These are phyloP conservation scores for Aspergillus terreus DNA, from an alignment of 2,329 filamentous ascomycete genomes.

Conservation along the genomic window DNA sequence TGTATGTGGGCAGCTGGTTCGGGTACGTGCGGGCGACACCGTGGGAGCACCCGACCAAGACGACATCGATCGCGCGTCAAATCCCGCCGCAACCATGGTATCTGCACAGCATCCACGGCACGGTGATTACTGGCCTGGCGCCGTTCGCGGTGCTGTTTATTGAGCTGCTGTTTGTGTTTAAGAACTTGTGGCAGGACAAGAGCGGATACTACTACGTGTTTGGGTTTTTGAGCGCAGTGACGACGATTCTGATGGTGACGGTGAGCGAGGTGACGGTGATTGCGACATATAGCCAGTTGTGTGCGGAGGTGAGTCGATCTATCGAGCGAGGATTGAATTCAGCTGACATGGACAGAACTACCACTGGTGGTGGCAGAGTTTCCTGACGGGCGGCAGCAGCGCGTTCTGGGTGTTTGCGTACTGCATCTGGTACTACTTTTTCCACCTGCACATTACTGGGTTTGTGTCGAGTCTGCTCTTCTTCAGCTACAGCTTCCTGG, in stretches of 20 bases:
- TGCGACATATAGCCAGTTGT: conserved; percentile 76
- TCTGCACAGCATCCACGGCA: conserved; percentile 58
- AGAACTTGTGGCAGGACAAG: conserved; percentile 86
- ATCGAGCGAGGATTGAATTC: background rate
- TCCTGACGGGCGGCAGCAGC: conserved; percentile 72
- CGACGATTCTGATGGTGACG: conserved; percentile 67
- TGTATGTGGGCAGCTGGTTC: conserved; percentile 75
- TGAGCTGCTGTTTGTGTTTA: conserved; percentile 81
- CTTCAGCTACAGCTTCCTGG: conserved; percentile 79
- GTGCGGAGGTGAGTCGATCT: conserved; percentile 57
- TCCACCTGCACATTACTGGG: conserved; percentile 75
- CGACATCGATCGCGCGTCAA: conserved; percentile 66
- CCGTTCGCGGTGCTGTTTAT: conserved; percentile 88
- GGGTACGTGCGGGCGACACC: conserved; percentile 64
- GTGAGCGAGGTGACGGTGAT: conserved; percentile 82
- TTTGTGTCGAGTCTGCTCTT: conserved; percentile 77
- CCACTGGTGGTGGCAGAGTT: conserved; percentile 91
- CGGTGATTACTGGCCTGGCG: conserved; percentile 70
- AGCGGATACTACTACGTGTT: conserved; percentile 91
- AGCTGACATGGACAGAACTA: conserved; percentile 56
- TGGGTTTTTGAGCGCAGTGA: conserved; percentile 75
- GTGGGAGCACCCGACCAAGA: conserved; percentile 81
- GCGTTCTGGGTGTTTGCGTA: conserved; percentile 79
- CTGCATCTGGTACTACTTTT: conserved; percentile 78
- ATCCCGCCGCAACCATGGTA: conserved; percentile 76